Conservation (phyloP, 257 asterid genomes). For the Perilla frutescens region DNA sequence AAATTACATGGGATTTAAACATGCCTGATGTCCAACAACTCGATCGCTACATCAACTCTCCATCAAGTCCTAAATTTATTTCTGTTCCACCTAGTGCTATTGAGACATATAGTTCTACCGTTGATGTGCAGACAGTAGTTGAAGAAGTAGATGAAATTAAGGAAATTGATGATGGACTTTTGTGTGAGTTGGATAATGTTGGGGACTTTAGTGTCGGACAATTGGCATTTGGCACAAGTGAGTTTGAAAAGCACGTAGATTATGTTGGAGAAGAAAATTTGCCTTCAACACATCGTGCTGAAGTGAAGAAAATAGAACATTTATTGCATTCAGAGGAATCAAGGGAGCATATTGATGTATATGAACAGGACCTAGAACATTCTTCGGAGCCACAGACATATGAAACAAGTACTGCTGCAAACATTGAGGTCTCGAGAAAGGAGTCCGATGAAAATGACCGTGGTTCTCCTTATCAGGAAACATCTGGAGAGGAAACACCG, state of each 20-base stretch:
- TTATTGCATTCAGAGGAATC: conserved; percentile 31
- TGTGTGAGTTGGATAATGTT: conserved; percentile 75
- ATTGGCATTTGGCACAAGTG: conserved; percentile 44
- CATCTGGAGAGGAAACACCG: conserved; percentile 32
- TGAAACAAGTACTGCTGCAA: conserved; percentile 36
- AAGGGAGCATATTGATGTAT: conserved; percentile 37
- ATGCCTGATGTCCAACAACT: conserved; percentile 50
- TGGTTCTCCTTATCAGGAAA: conserved; percentile 33
- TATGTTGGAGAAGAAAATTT: conserved; percentile 40
- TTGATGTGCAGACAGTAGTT: conserved; percentile 46
- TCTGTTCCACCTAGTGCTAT: conserved; percentile 46
- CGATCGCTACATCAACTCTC: conserved; percentile 49
- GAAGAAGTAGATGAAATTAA: conserved; percentile 67
- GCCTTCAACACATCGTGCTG: conserved; percentile 35
- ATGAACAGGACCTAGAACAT: conserved; percentile 38
- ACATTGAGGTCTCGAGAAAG: conserved; percentile 36
- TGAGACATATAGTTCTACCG: conserved; percentile 47
- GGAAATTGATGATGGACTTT: conserved; percentile 73
- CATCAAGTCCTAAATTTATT: conserved; percentile 55
- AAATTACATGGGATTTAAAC: conserved; percentile 38
- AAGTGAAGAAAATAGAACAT: conserved; percentile 37
- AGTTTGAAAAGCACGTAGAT: conserved; percentile 41
- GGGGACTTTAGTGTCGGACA: conserved; percentile 67
- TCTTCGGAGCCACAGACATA: conserved; percentile 43
- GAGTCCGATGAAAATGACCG: conserved; percentile 43